Base-by-base conservation (phyloP, 805 yeast genomes). In the Myxozyma neotropica region DNA sequence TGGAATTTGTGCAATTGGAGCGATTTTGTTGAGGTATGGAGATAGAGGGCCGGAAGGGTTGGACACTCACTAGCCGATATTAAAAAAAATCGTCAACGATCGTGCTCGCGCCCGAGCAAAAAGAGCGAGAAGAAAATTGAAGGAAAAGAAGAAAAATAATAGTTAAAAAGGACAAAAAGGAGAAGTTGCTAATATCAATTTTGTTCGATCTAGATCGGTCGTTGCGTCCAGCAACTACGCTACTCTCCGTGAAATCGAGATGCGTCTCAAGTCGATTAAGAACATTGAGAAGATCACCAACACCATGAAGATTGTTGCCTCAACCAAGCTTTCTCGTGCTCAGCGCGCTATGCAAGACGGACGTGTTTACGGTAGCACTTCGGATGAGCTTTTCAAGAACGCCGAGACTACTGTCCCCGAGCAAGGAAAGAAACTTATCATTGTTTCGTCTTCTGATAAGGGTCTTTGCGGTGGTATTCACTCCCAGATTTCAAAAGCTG, bases 391-490 rank as follows among this genome's bases (percentile, higher is more conserved):
- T 70, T 89, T 80, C 78, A 79, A 82, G 68, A 84, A 86, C 75
- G 67, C 69, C 23, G 70, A 63, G 51, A 53, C 67, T 8, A 48
- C 19, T 19, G 54, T 36, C 12, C 60, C 68, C 36, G 58, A 29
- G 31, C 66, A 70, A 52, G 81, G 81, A 72, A 88, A 86, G 78
- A 84, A 88, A 67, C 83, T 94, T 73, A 78, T 93, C 69, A 81
- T 93, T 72, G 97, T 92, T 59, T 84, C 91, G 66, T 87, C 98
- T 50, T 90, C 97, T 61, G 99, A 94, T 81, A 94, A 94, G 81
- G 99, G 99, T 74, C 84, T 94, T 72, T 94, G 99, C 84, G 99
- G 99, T 71, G 92, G 98, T 49, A 90, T 94, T 74, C 99, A 94
- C 81, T 85, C 99, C 55, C 96, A 89, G 80, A 79, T 93, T 70